Evolutionary conservation across 2,329 filamentous ascomycete genomes (phyloP).

Genomic region (Meredithiella fracta): DNA sequence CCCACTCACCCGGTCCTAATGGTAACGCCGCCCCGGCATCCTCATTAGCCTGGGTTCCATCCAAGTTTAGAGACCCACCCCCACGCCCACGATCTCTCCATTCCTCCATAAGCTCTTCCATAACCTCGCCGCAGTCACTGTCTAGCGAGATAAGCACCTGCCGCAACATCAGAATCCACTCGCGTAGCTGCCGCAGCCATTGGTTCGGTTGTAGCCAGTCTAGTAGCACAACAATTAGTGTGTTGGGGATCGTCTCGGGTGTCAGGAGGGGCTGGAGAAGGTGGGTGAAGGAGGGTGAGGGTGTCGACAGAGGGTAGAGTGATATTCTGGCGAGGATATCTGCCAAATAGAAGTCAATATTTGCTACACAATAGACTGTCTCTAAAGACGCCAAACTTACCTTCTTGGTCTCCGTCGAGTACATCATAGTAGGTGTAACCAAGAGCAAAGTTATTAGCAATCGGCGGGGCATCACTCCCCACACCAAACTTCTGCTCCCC

Average conservation of each 20-base stretch:
- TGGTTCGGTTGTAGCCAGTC: slow-evolving; percentile 91
- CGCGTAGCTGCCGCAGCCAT: slow-evolving; percentile 76
- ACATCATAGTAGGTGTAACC: slow-evolving; percentile 95
- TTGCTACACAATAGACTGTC: background rate
- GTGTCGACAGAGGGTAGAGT: slow-evolving; percentile 72
- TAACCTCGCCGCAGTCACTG: slow-evolving; percentile 58
- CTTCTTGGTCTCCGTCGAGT: slow-evolving; percentile 82
- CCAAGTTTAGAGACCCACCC: slow-evolving; percentile 43
- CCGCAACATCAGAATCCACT: slow-evolving; percentile 75
- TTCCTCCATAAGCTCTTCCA: slow-evolving; percentile 70
- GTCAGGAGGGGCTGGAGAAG: slow-evolving; percentile 74
- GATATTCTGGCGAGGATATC: slow-evolving; percentile 83
- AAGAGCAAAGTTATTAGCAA: slow-evolving; percentile 82
- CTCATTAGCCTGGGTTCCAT: slow-evolving; percentile 42
- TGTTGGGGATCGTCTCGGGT: slow-evolving; percentile 68
- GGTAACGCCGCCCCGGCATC: slow-evolving; percentile 58
- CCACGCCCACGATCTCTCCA: slow-evolving; percentile 64
- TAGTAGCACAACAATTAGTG: slow-evolving; percentile 75
- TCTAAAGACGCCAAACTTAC: slow-evolving; percentile 30
- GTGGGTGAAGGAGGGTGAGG: slow-evolving; percentile 65
- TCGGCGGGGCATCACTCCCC: slow-evolving; percentile 50
- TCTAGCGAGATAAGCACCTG: slow-evolving; percentile 59
- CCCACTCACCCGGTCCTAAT: slow-evolving; percentile 80
- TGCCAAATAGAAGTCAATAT: slow-evolving; percentile 21
- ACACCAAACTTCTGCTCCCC: slow-evolving; percentile 36